These are phyloP conservation scores for Curvularia sp. DNA, from an alignment of 2,329 filamentous ascomycete genomes.

Conservation along the genomic window DNA sequence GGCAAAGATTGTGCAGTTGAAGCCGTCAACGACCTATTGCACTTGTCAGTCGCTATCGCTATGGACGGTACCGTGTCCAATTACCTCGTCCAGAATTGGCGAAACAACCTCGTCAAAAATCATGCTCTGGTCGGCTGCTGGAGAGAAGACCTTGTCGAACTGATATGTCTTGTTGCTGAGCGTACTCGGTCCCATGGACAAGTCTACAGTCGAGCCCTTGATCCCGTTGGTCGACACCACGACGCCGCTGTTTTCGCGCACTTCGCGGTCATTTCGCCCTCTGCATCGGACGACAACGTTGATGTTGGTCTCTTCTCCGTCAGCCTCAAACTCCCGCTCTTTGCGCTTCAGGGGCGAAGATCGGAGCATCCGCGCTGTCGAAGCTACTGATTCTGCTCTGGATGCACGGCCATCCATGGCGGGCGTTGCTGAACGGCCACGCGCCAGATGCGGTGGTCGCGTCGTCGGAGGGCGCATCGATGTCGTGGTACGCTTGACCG, in stretches of 20 bases:
- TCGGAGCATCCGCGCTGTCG: constrained; percentile 52
- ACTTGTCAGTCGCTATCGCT: constrained; percentile 13
- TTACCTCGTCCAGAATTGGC: constrained; percentile 89
- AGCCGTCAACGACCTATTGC: constrained; percentile 83
- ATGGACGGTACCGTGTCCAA: not conserved
- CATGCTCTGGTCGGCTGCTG: constrained; percentile 90
- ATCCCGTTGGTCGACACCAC: constrained; percentile 89
- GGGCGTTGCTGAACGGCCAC: constrained; percentile 60
- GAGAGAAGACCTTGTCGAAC: constrained; percentile 97
- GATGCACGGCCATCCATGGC: constrained; percentile 65
- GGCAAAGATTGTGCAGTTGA: constrained; percentile 98
- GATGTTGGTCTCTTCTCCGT: constrained; percentile 89
- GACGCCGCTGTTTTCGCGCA: constrained; percentile 92
- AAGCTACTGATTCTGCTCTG: constrained; percentile 73
- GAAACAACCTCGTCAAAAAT: constrained; percentile 95
- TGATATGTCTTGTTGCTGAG: constrained; percentile 95
- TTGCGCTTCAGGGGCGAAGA: constrained; percentile 76
- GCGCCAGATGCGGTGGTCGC: constrained; percentile 58
- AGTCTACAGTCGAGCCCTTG: constrained; percentile 80
- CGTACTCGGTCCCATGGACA: constrained; percentile 92
- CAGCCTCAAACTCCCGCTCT: constrained; percentile 80
- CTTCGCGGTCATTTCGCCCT: constrained; percentile 89
- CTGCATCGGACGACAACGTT: constrained; percentile 95
- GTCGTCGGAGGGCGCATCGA: constrained; percentile 64
- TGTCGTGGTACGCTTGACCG: constrained; percentile 56